Evolutionary conservation across 1,284 basidiomycete genomes (phyloP), one percentile per base, ranked within the genome.

Genomic region (Moniliella sp.): DNA sequence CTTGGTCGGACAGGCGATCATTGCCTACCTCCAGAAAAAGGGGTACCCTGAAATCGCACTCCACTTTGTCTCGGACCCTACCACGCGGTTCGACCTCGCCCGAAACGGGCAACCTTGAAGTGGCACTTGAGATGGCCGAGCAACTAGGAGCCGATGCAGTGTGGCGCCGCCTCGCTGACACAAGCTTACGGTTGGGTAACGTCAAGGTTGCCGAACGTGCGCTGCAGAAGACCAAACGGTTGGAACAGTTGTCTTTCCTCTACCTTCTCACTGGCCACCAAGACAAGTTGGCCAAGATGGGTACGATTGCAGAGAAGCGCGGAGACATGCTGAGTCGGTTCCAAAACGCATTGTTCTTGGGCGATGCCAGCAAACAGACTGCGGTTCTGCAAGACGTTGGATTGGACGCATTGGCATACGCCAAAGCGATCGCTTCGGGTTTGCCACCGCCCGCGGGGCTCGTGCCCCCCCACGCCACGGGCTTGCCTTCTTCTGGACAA

Each of bases 11-110:
- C 91, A 97, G 65, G 88, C 83, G 54, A 94, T 99, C 57, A 97
- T 99, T 43, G 81, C 78, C 4, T 99, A 97, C 62, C 63, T 99
- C 42, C 91, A 97, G 54, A 84, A 94, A 68, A 97, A 94, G 62
- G 88, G 86, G 13, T 97, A 88, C 69, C 88, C 91, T 5, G 91
- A 99, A 80, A 93, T 99, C 57, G 91, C 91, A 4, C 66, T 99
- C 31, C 86, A 99, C 63, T 99, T 99, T 53, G 88, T 99, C 7
- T 82, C 97, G 67, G 91, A 99, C 64, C 88, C 84, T 59, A 88
- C 78, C 46, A 97, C 88, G n/a, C n/a, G 86, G 16, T 97, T 99
- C 56, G 91, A 97, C 61, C 73, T 99, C 32, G 91, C 88, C 9
- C 46, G 91, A 97, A 63, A 97, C 91, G 55, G 91, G 91, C 30